Evolutionary conservation across 2,329 filamentous ascomycete genomes (phyloP).

Genomic region (Coniella lustricola): DNA sequence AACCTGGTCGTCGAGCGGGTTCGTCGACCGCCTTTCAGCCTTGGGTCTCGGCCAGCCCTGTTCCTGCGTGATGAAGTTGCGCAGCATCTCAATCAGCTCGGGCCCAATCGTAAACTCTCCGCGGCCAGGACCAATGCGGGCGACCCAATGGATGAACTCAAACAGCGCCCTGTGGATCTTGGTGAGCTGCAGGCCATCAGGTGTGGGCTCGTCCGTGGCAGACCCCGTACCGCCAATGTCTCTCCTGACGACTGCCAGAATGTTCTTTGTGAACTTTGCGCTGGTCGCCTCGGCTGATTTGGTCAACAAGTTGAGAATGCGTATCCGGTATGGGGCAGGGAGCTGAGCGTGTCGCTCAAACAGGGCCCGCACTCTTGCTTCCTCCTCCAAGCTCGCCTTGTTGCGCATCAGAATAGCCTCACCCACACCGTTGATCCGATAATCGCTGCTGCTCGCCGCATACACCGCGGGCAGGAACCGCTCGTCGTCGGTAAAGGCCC

Average conservation of each 20-base stretch:
- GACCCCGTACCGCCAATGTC: conserved; percentile 40
- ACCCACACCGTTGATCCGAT: conserved; percentile 72
- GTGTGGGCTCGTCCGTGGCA: conserved; percentile 21
- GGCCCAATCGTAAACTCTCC: conserved; percentile 60
- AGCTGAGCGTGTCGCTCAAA: conserved; percentile 69
- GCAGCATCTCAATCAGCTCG: conserved; percentile 61
- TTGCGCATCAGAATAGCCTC: conserved; percentile 84
- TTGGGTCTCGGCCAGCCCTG: conserved; percentile 73
- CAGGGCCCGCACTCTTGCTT: conserved; percentile 53
- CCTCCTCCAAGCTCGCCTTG: conserved; percentile 65
- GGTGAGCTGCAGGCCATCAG: conserved; percentile 62
- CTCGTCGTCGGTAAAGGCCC: conserved; percentile 76
- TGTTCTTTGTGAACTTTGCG: conserved; percentile 52
- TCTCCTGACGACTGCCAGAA: conserved; percentile 64
- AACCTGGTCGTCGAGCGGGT: conserved; percentile 51
- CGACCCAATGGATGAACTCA: conserved; percentile 79
- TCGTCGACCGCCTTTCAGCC: conserved; percentile 17
- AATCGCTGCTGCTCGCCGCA: conserved; percentile 76
- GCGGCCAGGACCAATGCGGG: conserved; percentile 57
- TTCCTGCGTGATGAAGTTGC: conserved; percentile 60
- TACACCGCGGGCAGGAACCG: conserved; percentile 78
- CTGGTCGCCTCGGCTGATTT: conserved; percentile 67
- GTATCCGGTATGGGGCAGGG: conserved; percentile 66
- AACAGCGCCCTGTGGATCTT: conserved; percentile 81
- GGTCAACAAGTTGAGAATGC: conserved; percentile 66